These are phyloP conservation scores for Cyclotella atomus DNA, from an alignment of 108 stramenopile genomes.

Conservation along the genomic window DNA sequence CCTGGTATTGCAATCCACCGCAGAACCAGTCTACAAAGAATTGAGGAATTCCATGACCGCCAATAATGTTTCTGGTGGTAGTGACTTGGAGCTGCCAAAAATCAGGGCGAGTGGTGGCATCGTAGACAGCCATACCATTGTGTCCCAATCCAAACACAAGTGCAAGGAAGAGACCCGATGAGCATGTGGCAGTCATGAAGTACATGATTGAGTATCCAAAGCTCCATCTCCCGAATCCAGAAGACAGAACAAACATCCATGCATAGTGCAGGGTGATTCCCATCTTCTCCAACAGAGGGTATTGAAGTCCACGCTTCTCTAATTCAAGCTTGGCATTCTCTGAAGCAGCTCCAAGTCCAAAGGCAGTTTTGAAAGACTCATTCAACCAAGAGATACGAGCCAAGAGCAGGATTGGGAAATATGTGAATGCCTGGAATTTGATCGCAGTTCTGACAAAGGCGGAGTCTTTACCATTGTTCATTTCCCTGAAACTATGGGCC, in stretches of 20 bases:
- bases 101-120: slow-evolving; percentile 94
- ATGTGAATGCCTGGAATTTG: slow-evolving; percentile 87
- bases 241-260: slow-evolving; percentile 78
- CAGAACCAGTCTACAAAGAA: slow-evolving; percentile 98
- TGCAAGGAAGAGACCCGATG: slow-evolving; percentile 94
- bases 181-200: slow-evolving; percentile 80
- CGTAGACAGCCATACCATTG: slow-evolving; percentile 99
- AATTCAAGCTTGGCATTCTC: slow-evolving; percentile 86
- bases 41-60: slow-evolving; percentile 92
- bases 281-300: slow-evolving; percentile 76
- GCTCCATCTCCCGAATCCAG: slow-evolving; percentile 81
- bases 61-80: slow-evolving; percentile 97
- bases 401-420: slow-evolving; percentile 96
- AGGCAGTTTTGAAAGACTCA: slow-evolving; percentile 93
- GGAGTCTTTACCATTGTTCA: slow-evolving; percentile 77
- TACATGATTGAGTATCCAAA: slow-evolving; percentile 61
- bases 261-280: slow-evolving; percentile 85
- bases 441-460: slow-evolving; percentile 84
- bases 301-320: slow-evolving; percentile 65
- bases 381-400: slow-evolving; percentile 96
- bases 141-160: slow-evolving; percentile 99
- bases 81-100: slow-evolving; percentile 99
- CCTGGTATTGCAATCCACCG: slow-evolving; percentile 98
- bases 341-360: slow-evolving; percentile 82
- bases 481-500: slow-evolving; percentile 87